Evolutionary conservation across 2,329 filamentous ascomycete species (phyloP).

Genomic region (Nigrospora osmanthi): DNA sequence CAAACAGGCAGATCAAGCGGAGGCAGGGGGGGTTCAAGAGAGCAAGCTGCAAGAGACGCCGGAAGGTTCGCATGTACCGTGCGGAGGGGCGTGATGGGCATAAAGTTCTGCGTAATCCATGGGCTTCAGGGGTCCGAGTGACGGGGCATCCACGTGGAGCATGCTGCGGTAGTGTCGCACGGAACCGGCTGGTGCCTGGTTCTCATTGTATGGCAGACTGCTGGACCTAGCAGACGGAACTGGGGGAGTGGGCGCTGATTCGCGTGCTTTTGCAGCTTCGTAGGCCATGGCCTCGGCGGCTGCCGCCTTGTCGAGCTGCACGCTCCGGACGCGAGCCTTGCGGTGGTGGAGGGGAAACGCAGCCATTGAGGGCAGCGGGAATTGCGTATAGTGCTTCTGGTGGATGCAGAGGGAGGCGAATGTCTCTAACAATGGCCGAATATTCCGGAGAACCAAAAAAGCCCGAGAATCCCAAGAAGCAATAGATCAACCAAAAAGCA

Average conservation of each 20-base stretch:
- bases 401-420: slow-evolving; percentile 15
- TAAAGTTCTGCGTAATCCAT: slow-evolving; percentile 41
- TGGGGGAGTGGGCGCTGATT: slow-evolving; percentile 13
- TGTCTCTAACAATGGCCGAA: slow-evolving; percentile 24
- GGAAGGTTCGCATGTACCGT: slow-evolving; percentile 12
- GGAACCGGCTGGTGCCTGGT: slow-evolving; percentile 26
- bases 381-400: slow-evolving; percentile 11
- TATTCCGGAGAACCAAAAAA: slow-evolving; percentile 26
- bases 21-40: slow-evolving; percentile 5
- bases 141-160: slow-evolving; percentile 42
- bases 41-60: slow-evolving; percentile 16
- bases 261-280: slow-evolving; percentile 8
- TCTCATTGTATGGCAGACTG: slow-evolving; percentile 25
- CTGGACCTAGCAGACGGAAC: slow-evolving; percentile 22
- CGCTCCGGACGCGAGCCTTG: slow-evolving; percentile 37
- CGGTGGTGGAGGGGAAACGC: slow-evolving; percentile 34
- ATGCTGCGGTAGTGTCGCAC: slow-evolving; percentile 40
- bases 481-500: slow-evolving; percentile 37
- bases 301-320: slow-evolving; percentile 34
- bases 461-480: slow-evolving; percentile 32
- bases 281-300: slow-evolving; percentile 7
- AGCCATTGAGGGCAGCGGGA: slow-evolving; percentile 28
- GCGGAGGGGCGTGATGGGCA: slow-evolving; percentile 11
- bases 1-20: slow-evolving; percentile 25
- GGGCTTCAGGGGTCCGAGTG: slow-evolving; percentile 33